Conservation (phyloP, 768 basidiomycete species). For the Trametes coccinea region DNA sequence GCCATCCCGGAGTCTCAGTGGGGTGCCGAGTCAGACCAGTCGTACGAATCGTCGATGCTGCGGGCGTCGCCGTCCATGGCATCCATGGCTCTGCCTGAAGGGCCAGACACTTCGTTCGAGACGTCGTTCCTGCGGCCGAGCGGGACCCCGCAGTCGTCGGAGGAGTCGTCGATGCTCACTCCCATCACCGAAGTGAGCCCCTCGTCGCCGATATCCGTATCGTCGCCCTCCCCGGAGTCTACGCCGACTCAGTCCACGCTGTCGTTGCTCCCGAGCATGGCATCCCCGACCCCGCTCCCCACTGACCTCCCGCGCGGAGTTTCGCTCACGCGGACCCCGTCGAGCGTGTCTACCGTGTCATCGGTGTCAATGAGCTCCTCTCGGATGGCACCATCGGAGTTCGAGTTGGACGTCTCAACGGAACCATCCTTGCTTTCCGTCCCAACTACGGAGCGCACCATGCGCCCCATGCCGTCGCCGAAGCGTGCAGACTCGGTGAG, state of each 20-base stretch:
- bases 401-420: conserved; percentile 45
- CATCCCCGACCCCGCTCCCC: conserved; percentile 28
- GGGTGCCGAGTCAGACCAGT: conserved; percentile 63
- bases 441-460: conserved; percentile 28
- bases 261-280: conserved; percentile 36
- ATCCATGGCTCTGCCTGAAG: conserved; percentile 54
- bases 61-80: conserved; percentile 66
- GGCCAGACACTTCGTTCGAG: conserved; percentile 65
- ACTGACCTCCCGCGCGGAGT: conserved; percentile 18
- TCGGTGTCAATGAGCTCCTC: conserved; percentile 33
- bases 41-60: conserved; percentile 79
- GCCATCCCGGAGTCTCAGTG: conserved; percentile 49
- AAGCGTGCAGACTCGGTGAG: conserved; percentile 33
- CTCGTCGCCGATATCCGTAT: conserved; percentile 26
- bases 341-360: conserved; percentile 33
- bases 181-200: conserved; percentile 36
- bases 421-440: conserved; percentile 60
- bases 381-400: conserved; percentile 26
- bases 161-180: conserved; percentile 30
- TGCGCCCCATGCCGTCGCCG: conserved; percentile 16
- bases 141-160: conserved; percentile 32
- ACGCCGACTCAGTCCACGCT: conserved; percentile 31
- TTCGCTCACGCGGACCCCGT: conserved; percentile 31
- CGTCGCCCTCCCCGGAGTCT: conserved; percentile 34
- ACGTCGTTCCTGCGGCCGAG: conserved; percentile 74